Conservation (phyloP, 164 flowering plant genomes). For the Dillenia turbinata region DNA sequence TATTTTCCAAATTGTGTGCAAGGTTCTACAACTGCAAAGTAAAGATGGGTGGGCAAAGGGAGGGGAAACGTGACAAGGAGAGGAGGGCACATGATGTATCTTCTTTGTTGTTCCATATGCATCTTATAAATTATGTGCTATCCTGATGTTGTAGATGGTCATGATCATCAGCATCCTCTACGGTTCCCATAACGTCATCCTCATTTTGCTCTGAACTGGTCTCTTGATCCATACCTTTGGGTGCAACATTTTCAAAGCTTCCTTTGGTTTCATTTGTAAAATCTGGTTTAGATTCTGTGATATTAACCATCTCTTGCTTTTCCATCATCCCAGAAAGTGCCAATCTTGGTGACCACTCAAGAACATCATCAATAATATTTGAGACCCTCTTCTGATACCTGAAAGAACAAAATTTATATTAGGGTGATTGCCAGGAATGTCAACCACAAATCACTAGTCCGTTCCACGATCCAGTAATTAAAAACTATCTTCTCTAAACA, state of each 20-base stretch:
- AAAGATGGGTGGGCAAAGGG: no score
- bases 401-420: constrained; percentile 15
- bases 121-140: constrained; percentile 12
- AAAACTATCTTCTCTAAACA: background rate
- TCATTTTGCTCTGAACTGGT: constrained; percentile 16
- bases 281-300: constrained; percentile 35
- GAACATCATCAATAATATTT: constrained; percentile 93
- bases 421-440: background rate
- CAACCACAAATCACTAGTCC: background rate
- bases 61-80: no score
- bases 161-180: constrained; percentile 17
- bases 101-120: constrained; percentile 1
- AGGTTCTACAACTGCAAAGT: no score
- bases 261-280: constrained; percentile 27
- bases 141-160: constrained; percentile 1
- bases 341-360: constrained; percentile 87
- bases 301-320: constrained; percentile 50
- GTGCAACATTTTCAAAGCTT: constrained; percentile 18
- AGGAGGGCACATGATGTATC: background rate
- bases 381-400: constrained; percentile 96
- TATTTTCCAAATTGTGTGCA: no score
- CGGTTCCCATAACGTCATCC: constrained; percentile 16
- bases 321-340: constrained; percentile 96
- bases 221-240: constrained; percentile 22
- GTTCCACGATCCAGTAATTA: background rate